Base-by-base conservation (phyloP, 176 grass and related monocot genomes). In the Panicum miliaceum region DNA sequence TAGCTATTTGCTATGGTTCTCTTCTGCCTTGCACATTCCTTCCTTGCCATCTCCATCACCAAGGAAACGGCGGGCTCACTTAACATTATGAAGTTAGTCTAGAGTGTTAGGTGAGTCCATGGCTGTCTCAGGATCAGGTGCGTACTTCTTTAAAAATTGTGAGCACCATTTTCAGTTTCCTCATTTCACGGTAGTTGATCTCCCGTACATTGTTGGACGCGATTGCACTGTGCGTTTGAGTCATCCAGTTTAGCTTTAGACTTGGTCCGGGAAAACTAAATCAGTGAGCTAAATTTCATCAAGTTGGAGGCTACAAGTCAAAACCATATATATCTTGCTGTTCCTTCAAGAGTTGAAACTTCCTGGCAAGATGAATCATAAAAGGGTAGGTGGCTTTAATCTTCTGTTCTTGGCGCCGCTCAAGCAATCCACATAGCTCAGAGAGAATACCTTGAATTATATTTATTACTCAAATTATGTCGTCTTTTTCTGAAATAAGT, bases 141-240 rank as follows among this genome's bases (percentile, higher is more conserved):
- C 29, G 46, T 64, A 12, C 57, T 86, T 48, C 16, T 29, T 68
- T 79, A 29, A 4, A 53, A 62, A 62, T 51, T 84, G 25, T 46
- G 20, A 53, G 58, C 57, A 26, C n/a, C 84, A 43, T 73, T 79
- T 62, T 62, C 80, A 53, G 16, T 52, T 52, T 78, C 65, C 59
- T 86, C 25, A 25, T 53, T 79, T 80, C 41, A 43, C 15, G 47
- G 73, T 86, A 43, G 80, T 90, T 87, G 80, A 87, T 87, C 84
- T 83, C 41, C 62, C 50, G 12, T 40, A 12, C 32, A 41, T 51
- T 71, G 35, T 83, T 73, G 6, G 6, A 68, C 54, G 16, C 12
- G 38, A 83, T 86, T 12, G 35, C 79, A 62, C 79, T 43, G 80
- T 59, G 37, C 68, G 42, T 41, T 15, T 37, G 29, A 48, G 50